Evolutionary conservation across 345 rosid genomes (phyloP), one percentile per base, ranked within the genome.

Genomic region (Balakata baccata): DNA sequence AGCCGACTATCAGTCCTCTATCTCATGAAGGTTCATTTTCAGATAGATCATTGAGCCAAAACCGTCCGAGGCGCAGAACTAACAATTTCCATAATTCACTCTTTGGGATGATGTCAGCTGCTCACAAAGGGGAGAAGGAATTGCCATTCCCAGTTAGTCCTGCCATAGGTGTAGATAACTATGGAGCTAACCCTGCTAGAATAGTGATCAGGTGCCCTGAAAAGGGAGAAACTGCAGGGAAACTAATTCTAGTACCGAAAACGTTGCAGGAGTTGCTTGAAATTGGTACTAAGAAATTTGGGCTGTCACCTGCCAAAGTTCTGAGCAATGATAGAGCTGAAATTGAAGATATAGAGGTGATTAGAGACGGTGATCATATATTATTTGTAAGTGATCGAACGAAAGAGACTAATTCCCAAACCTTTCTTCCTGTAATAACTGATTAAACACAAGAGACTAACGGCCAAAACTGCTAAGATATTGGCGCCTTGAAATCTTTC

Each of bases 311-410:
- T 43, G 70, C 80, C 64, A 92, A 82, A 85, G 83, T 95, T 73
- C 18, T 79, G 54, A 85, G 60, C 76, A 81, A 84, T 77, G 88
- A 80, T 2, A 68, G 87, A 67, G 94, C 96, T 22, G 96, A 85
- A 75, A 86, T 95, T 50, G 98, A 90, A 22, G 85, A 84, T 64
- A 76, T 92, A 22, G 90, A 81, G 43, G 90, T 90, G 41, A 83
- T 92, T 16, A 85, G 93, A 85, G 98, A 94, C 38, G 96, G 92
- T 3, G 97, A 95, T 74, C 92, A 85, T 86, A 91, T 95, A 29
- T 52, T 87, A 66, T 88, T 91, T 75, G 81, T 75, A 18, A 71
- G 77, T 53, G 69, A 78, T 62, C 80, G 37, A 22, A 34, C 2
- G 6, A 38, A 56, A 17, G 53, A 68, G 13, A 34, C 56, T 34